phyloP scores from a whole-genome alignment of 2,329 filamentous ascomycete genomes.

The Lachnellula suecica region DNA sequence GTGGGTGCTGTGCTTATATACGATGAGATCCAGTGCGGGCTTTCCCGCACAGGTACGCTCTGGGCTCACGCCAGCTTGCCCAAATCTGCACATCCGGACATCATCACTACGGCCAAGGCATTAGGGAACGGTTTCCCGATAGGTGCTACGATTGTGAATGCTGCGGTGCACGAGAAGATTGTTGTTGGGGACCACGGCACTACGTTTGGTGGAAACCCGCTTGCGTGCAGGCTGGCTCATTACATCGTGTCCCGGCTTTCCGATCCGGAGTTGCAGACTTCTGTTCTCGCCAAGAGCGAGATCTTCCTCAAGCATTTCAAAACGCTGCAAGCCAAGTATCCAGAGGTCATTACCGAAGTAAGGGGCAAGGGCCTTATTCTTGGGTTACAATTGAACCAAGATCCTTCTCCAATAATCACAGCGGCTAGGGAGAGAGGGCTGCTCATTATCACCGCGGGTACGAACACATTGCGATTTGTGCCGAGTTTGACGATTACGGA shows the following conservation, averaged over 20 bases:
- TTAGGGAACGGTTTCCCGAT: slow-evolving; percentile 96
- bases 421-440: slow-evolving; percentile 86
- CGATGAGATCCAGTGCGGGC: slow-evolving; percentile 96
- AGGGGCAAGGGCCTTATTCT: slow-evolving; percentile 83
- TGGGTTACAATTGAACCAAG: slow-evolving; percentile 76
- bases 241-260: slow-evolving; percentile 79
- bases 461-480: slow-evolving; percentile 89
- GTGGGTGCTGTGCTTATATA: slow-evolving; percentile 89
- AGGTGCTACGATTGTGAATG: slow-evolving; percentile 69
- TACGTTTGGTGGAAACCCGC: slow-evolving; percentile 72
- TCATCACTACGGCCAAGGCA: slow-evolving; percentile 92
- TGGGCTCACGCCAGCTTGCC: slow-evolving; percentile 85
- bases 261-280: slow-evolving; percentile 65
- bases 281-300: slow-evolving; percentile 67
- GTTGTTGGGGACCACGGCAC: slow-evolving; percentile 70
- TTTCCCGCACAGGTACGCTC: slow-evolving; percentile 81
- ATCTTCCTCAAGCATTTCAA: slow-evolving; percentile 59
- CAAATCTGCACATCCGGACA: slow-evolving; percentile 82
- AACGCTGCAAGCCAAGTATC: slow-evolving; percentile 58
- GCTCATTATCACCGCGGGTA: slow-evolving; percentile 88
- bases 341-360: slow-evolving; percentile 73
- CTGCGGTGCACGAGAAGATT: slow-evolving; percentile 64
- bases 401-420: slow-evolving; percentile 73
- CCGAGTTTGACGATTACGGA: slow-evolving; percentile 81
- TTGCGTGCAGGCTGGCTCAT: slow-evolving; percentile 72